These are phyloP conservation scores for Hygrophoropsis aurantiaca DNA, from an alignment of 768 basidiomycete genomes.

Conservation along the genomic window DNA sequence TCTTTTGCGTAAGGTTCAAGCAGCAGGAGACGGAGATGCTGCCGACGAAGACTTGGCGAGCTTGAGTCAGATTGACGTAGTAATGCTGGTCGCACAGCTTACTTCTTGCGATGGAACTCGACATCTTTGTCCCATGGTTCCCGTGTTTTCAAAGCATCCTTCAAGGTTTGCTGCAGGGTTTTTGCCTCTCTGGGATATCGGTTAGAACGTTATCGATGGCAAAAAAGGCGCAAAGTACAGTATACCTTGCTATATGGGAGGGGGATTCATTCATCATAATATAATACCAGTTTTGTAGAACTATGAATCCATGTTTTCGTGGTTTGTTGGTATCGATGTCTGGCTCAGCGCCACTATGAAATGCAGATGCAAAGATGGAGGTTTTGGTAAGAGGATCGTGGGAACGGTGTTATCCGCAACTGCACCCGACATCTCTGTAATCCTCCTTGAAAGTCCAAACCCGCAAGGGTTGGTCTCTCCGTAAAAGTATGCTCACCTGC, in stretches of 20 bases:
- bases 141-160: slow-evolving; percentile 69
- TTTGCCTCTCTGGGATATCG: slow-evolving; percentile 68
- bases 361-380: background rate
- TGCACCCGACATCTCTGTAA: no score
- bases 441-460: no score
- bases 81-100: slow-evolving; percentile 30
- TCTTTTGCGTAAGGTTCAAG: slow-evolving; percentile 68
- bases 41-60: slow-evolving; percentile 59
- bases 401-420: slow-evolving; percentile 10
- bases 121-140: slow-evolving; percentile 85
- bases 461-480: no score
- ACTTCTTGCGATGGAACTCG: slow-evolving; percentile 87
- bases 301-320: slow-evolving; percentile 25
- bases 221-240: slow-evolving; percentile 1
- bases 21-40: slow-evolving; percentile 68
- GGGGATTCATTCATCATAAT: slow-evolving; percentile 41
- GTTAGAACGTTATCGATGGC: slow-evolving; percentile 6
- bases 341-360: slow-evolving; percentile 5
- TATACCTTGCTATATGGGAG: slow-evolving; percentile 35
- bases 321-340: slow-evolving; percentile 14
- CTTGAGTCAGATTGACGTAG: slow-evolving; percentile 11
- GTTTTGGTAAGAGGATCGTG: slow-evolving; percentile 15
- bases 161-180: slow-evolving; percentile 68
- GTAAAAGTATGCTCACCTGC: no score
- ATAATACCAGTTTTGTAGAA: slow-evolving; percentile 6